These are phyloP conservation scores for Phytophthora citrophthora DNA, from an alignment of 352 stramenopile species.

Conservation along the genomic window DNA sequence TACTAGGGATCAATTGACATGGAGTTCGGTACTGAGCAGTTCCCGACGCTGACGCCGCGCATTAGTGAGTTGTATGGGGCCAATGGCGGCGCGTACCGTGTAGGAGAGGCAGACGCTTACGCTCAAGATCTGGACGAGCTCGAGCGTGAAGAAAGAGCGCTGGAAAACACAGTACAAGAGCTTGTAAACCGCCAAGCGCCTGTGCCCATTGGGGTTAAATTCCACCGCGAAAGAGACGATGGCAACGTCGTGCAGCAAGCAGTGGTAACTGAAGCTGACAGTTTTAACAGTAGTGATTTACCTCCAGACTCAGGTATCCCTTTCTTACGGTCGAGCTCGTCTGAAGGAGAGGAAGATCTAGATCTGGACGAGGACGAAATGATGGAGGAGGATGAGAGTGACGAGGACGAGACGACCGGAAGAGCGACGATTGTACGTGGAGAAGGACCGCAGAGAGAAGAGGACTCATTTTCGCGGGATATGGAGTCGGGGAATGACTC, in stretches of 20 bases:
- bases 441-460: slow-evolving; percentile 19
- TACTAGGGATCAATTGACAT: not conserved
- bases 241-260: slow-evolving; percentile 14
- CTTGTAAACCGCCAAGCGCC: slow-evolving; percentile 58
- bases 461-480: slow-evolving; percentile 43
- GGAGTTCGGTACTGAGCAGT: slow-evolving; percentile 22
- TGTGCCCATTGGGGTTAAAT: slow-evolving; percentile 66
- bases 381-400: slow-evolving; percentile 36
- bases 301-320: slow-evolving; percentile 14
- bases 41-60: slow-evolving; percentile 49
- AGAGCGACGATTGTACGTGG: slow-evolving; percentile 38
- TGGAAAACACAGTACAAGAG: slow-evolving; percentile 57
- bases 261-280: slow-evolving; percentile 1
- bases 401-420: slow-evolving; percentile 26
- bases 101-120: slow-evolving; percentile 55
- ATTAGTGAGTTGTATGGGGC: slow-evolving; percentile 69
- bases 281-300: not conserved
- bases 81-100: slow-evolving; percentile 43
- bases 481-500: slow-evolving; percentile 46
- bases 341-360: slow-evolving; percentile 52
- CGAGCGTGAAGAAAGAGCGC: slow-evolving; percentile 59
- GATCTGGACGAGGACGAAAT: slow-evolving; percentile 46
- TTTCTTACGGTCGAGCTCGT: slow-evolving; percentile 36
- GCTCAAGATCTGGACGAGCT: slow-evolving; percentile 57
- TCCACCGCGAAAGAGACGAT: slow-evolving; percentile 41